A percentile compares a stretch with the other conserved stretches of the same genome.
Conservation (phyloP, 306 rosid species). For the Trifolium fragiferum region DNA sequence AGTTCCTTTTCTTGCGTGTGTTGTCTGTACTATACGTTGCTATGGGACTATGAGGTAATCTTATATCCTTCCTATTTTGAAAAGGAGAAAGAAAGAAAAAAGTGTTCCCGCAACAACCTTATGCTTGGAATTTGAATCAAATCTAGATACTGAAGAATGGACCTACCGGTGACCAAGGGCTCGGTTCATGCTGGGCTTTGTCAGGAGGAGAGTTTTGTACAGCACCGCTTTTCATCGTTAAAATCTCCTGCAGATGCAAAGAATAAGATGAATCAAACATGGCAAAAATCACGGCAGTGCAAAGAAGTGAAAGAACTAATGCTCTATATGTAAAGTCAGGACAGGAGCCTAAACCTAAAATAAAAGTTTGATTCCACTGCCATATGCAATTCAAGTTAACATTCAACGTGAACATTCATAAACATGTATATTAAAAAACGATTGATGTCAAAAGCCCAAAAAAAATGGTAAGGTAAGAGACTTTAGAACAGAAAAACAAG, state of each 20-base stretch:
- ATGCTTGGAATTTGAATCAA: slow-evolving; percentile 27
- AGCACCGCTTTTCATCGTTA: slow-evolving; percentile 81
- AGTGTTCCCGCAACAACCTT: background rate
- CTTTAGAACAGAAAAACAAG: slow-evolving; percentile 21
- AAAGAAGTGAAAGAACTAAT: slow-evolving; percentile 10
- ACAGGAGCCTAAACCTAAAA: slow-evolving; percentile 24
- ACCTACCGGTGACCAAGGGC: slow-evolving; percentile 97
- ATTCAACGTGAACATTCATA: background rate
- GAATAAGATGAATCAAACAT: slow-evolving; percentile 35
- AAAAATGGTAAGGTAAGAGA: background rate
- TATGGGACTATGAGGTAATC: background rate
- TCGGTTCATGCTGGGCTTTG: slow-evolving; percentile 70
- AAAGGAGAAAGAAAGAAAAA: background rate
- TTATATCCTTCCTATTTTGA: slow-evolving; percentile 6
- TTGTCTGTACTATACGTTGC: background rate
- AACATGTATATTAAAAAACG: background rate
- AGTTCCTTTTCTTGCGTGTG: background rate
- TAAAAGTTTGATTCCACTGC: background rate
- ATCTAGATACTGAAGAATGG: slow-evolving; percentile 32
- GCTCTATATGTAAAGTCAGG: background rate
- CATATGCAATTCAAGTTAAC: slow-evolving; percentile 22
- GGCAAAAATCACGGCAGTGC: slow-evolving; percentile 6
- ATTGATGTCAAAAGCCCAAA: slow-evolving; percentile 13
- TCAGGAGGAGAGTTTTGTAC: slow-evolving; percentile 92
- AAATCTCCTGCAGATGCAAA: slow-evolving; percentile 66